These are phyloP conservation scores for Pythium phragmitis DNA, from an alignment of 352 stramenopile genomes.

Conservation along the genomic window DNA sequence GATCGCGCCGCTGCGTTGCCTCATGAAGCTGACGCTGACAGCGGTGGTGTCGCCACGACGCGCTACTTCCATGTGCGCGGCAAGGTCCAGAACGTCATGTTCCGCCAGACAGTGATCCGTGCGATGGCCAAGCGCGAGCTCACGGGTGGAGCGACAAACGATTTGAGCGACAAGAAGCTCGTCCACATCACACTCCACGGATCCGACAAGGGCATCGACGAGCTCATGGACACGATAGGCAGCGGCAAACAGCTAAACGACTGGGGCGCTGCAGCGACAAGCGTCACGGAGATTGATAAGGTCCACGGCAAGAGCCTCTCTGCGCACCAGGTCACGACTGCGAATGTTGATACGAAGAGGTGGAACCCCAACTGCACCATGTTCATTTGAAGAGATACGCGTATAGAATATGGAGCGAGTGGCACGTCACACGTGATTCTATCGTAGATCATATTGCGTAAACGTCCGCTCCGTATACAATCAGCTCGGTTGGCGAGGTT, in stretches of 20 bases:
- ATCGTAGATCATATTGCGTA: conserved; percentile 5
- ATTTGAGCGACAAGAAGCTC: conserved; percentile 48
- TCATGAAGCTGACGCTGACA: neutral
- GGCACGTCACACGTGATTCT: conserved; percentile 6
- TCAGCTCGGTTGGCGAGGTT: neutral
- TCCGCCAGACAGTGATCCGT: conserved; percentile 76
- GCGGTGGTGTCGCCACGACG: neutral
- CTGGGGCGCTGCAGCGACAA: conserved; percentile 53
- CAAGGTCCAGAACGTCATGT: conserved; percentile 84
- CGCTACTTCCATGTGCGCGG: conserved; percentile 64
- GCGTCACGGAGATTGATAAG: conserved; percentile 45
- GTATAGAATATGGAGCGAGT: neutral
- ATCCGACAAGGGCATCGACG: conserved; percentile 36
- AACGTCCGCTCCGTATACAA: neutral
- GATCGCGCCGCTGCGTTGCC: neutral
- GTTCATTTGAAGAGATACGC: conserved; percentile 43
- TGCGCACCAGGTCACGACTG: conserved; percentile 68
- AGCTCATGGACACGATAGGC: conserved; percentile 45
- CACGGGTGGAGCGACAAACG: conserved; percentile 64
- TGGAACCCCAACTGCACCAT: conserved; percentile 82
- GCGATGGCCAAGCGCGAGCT: conserved; percentile 70
- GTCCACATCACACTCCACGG: conserved; percentile 65
- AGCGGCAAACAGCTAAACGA: conserved; percentile 59
- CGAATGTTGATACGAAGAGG: conserved; percentile 53
- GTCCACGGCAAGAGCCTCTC: conserved; percentile 35